Conservation (phyloP, 164 flowering plant species). For the Tinospora cordifolia region DNA sequence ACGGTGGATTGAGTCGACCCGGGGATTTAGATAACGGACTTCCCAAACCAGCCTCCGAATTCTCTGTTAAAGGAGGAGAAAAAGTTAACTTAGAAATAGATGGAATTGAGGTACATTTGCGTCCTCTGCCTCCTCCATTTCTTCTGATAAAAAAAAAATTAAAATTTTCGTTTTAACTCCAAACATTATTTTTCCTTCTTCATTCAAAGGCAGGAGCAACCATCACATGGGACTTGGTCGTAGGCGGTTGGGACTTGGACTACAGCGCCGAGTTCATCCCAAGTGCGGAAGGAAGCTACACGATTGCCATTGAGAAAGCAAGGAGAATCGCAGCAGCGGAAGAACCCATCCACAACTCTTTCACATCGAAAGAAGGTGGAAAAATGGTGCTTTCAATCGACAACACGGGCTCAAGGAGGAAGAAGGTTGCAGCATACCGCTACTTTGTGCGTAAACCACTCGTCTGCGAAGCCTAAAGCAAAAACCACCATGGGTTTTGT, state of each 20-base stretch:
- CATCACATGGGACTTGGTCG: slow-evolving; percentile 92
- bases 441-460: slow-evolving; percentile 64
- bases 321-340: slow-evolving; percentile 37
- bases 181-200: background rate
- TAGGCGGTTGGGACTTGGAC: slow-evolving; percentile 95
- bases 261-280: slow-evolving; percentile 91
- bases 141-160: too few species aligned
- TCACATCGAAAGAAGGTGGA: slow-evolving; percentile 62
- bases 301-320: slow-evolving; percentile 63
- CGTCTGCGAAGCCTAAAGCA: background rate
- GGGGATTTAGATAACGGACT: slow-evolving; percentile 57
- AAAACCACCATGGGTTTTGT: background rate
- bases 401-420: slow-evolving; percentile 58
- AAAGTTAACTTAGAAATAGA: slow-evolving; percentile 94
- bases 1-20: slow-evolving; percentile 77
- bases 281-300: slow-evolving; percentile 60
- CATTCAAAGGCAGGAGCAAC: slow-evolving; percentile 61
- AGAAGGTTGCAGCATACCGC: slow-evolving; percentile 87
- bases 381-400: slow-evolving; percentile 79
- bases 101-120: slow-evolving; percentile 72
- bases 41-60: slow-evolving; percentile 89
- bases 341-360: slow-evolving; percentile 74
- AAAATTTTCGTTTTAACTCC: background rate
- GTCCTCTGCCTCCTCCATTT: too few species aligned
- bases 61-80: slow-evolving; percentile 87